phyloP scores from a whole-genome alignment of 495 filamentous ascomycete species.

The Daldinia vernicosa region DNA sequence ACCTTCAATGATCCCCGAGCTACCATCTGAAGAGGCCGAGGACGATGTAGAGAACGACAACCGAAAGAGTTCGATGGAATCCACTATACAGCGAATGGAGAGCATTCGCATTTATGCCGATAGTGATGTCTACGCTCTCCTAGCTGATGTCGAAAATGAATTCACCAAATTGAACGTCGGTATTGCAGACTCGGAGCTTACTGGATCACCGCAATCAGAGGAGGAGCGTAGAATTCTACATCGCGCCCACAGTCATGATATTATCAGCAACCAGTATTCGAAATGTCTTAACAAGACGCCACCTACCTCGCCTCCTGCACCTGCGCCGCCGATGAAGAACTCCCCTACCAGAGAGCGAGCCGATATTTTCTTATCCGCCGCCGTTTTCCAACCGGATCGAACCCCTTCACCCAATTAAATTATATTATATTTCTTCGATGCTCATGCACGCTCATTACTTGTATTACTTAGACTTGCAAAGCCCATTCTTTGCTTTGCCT shows the following conservation, averaged over 20 bases:
- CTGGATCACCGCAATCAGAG: constrained; percentile 22
- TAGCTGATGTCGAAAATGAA: constrained; percentile 68
- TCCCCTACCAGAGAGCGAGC: constrained; percentile 27
- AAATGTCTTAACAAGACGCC: constrained; percentile 34
- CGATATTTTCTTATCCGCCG: constrained; percentile 55
- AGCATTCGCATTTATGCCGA: constrained; percentile 75
- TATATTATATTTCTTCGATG: background rate
- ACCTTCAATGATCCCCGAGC: constrained; percentile 58
- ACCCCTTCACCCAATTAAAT: constrained; percentile 18
- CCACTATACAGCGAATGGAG: constrained; percentile 56
- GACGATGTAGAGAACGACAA: constrained; percentile 28
- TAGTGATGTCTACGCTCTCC: constrained; percentile 67
- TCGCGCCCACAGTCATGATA: constrained; percentile 53
- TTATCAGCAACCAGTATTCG: constrained; percentile 45
- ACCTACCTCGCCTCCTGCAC: constrained; percentile 41
- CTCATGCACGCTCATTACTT: constrained; percentile 2
- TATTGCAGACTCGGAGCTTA: constrained; percentile 28
- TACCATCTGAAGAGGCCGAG: constrained; percentile 52
- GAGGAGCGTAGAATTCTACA: constrained; percentile 46
- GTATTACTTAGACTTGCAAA: constrained; percentile 11
- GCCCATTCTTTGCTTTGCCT: constrained; percentile 21
- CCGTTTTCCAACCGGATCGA: constrained; percentile 53
- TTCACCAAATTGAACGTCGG: constrained; percentile 61
- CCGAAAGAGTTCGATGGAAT: constrained; percentile 40
- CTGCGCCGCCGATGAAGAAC: constrained; percentile 44